These are phyloP conservation scores for Ricinus communis DNA, from an alignment of 345 rosid genomes.

Conservation along the genomic window DNA sequence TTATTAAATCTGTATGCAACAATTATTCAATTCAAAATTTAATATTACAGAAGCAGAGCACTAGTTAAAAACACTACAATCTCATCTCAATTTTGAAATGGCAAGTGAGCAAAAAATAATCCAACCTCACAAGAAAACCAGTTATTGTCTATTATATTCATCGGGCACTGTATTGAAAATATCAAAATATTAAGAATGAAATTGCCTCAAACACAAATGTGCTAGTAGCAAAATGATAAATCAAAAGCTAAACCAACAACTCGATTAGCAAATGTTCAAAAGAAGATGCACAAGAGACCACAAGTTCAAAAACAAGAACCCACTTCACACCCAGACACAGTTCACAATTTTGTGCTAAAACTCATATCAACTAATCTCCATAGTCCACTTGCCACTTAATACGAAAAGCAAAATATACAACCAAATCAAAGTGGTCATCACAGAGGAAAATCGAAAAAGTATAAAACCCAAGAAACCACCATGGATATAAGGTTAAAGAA, in stretches of 20 bases:
- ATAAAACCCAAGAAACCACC: background rate
- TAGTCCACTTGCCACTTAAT: background rate
- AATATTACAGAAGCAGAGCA: background rate
- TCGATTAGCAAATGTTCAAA: background rate
- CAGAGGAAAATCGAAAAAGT: background rate
- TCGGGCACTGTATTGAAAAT: background rate
- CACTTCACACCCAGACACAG: background rate
- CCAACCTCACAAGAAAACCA: no score
- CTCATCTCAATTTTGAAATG: background rate
- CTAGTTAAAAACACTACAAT: background rate
- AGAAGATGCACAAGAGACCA: background rate
- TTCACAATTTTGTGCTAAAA: no score
- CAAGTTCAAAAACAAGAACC: background rate
- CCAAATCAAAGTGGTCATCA: background rate
- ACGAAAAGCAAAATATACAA: background rate
- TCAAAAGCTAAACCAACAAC: background rate
- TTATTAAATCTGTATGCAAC: slow-evolving; percentile 56
- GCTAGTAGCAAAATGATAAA: background rate
- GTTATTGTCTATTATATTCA: background rate
- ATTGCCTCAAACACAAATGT: background rate
- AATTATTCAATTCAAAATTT: background rate
- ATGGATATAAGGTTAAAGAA: background rate
- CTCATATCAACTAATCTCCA: no score
- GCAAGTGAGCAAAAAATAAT: background rate
- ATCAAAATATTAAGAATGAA: background rate